Evolutionary conservation across 108 stramenopile genomes (phyloP), one percentile per base, ranked within the genome.

Genomic region (Nitzschia putrida): DNA sequence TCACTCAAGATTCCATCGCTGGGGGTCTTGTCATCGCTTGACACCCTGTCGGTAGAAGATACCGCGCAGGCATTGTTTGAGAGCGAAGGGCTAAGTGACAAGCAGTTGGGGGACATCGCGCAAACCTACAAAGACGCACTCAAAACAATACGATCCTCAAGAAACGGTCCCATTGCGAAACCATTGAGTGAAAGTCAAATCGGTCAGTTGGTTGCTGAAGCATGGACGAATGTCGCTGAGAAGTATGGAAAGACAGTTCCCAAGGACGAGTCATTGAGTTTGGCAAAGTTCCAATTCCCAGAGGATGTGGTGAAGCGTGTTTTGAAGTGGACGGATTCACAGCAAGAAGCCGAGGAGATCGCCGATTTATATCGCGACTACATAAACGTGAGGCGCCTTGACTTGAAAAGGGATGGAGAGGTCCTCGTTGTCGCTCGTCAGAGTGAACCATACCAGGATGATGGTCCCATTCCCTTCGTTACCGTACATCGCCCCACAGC

Each of bases 251-350:
- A 47, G 54, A 20, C 70, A 25, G 21, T 60, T 12, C 83, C 83
- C n/a, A 64, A 41, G 52, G 21, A 64, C 22, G 78, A 83, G 6
- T 57, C 79, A 51, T 71, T 79, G 21, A 61, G 42, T 23, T 76
- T 71, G 34, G 74, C 83, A 4, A 53, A 76, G 68, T 50, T 75
- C 5, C 75, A 77, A 23, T 72, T 78, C 14, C 78, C 70, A 22
- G 60, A 79, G 55, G 67, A 66, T 37, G 83, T 79, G 11, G 61
- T 79, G 20, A 0, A 53, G 24, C 11, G 0, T 44, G 77, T 73
- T 21, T 83, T 83, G 50, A 10, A 61, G 26, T 83, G 83, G 83
- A 66, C 83, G 8, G 64, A 72, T 20, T 64, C 68, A n/a, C 38
- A 57, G 12, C 64, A 68, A 53, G 57, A 58, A 13, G 74, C 71